Evolutionary conservation across 1,284 basidiomycete genomes (phyloP), one percentile per base, ranked within the genome.

Genomic region (Melampsora americana): DNA sequence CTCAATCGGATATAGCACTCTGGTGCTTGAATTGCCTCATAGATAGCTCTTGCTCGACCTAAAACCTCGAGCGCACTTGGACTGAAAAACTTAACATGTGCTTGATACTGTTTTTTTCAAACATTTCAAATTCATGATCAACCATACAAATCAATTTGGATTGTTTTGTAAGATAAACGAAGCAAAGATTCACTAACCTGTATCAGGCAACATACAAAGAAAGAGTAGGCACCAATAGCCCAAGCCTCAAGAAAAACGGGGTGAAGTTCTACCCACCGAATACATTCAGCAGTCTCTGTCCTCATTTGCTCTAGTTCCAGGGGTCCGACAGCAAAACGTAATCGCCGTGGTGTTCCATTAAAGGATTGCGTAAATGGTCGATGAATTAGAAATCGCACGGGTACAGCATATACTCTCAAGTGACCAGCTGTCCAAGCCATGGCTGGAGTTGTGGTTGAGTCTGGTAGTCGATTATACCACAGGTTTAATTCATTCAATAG

Each of bases 341-440:
- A 28, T 20, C 42, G 26, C 42, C 46, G 42, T 5, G 92, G 93
- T 82, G 89, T 92, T 35, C 88, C 87, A 83, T 95, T 94, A 77
- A 91, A 92, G 82, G 95, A 92, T 71, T 93, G 88, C 91, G 95
- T 93, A 85, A 96, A 96, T 23, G 95, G 80, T 18, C 81, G 78
- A 23, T 78, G 79, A 66, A 80, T 84, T 56, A 86, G 82, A 79
- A 86, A 86, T 42, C 89, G 89, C 59, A 95, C 89, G 79, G 91
- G 91, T n/a, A 90, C 88, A 82, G 92, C 93, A 66, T 92, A 86
- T 73, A 96, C 83, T 83, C 94, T 92, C 30, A 97, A 85, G 73
- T 95, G 85, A 44, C 93, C 93, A 90, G 87, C 87, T 78, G 85
- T 44, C 7, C 77, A n/a, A 26, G 50, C 62, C 6, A 78, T 67